A percentile compares a stretch with the other conserved stretches of the same genome.
These are phyloP conservation scores for Neoascochyta sp. DNA, from an alignment of 2,329 filamentous ascomycete species.

Conservation along the genomic window DNA sequence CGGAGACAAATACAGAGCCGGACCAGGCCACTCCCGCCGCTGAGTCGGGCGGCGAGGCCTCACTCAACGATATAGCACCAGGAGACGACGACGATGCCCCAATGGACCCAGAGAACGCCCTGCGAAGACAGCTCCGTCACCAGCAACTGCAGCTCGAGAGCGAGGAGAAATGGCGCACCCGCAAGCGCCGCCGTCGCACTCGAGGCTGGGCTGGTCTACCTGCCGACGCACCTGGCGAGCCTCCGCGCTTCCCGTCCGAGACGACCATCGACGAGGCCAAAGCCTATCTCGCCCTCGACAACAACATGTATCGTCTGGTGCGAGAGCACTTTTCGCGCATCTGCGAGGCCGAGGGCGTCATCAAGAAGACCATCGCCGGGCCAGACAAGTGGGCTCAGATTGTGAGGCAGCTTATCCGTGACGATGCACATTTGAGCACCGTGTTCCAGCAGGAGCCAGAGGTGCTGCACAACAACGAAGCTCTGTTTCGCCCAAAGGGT, in stretches of 20 bases:
- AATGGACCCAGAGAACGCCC: slow-evolving; percentile 21
- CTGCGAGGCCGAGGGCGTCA: slow-evolving; percentile 62
- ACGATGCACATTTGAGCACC: slow-evolving; percentile 60
- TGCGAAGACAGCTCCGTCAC: slow-evolving; percentile 27
- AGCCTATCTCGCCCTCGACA: slow-evolving; percentile 62
- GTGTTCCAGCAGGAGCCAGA: slow-evolving; percentile 58
- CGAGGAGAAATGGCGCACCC: slow-evolving; percentile 58
- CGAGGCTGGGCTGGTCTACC: slow-evolving; percentile 65
- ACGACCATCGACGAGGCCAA: slow-evolving; percentile 79
- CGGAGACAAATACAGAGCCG: slow-evolving; percentile 12
- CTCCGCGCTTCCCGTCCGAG: slow-evolving; percentile 75
- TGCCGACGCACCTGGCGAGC: slow-evolving; percentile 63
- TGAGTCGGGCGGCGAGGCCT: slow-evolving; percentile 1
- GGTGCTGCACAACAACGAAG: slow-evolving; percentile 44
- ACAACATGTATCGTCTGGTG: slow-evolving; percentile 59
- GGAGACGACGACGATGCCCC: slow-evolving; percentile 6
- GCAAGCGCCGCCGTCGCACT: slow-evolving; percentile 66
- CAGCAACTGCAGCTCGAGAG: slow-evolving; percentile 54
- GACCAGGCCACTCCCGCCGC: slow-evolving; percentile 2
- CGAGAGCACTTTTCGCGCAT: slow-evolving; percentile 67
- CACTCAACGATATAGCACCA: slow-evolving; percentile 5
- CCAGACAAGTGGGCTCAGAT: slow-evolving; percentile 69
- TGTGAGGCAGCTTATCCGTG: slow-evolving; percentile 64
- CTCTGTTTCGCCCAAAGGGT: slow-evolving; percentile 42
- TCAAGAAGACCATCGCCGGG: slow-evolving; percentile 73